Evolutionary conservation across 176 grass and related monocot genomes (phyloP), one percentile per base, ranked within the genome.

Genomic region (Musa beccarii): DNA sequence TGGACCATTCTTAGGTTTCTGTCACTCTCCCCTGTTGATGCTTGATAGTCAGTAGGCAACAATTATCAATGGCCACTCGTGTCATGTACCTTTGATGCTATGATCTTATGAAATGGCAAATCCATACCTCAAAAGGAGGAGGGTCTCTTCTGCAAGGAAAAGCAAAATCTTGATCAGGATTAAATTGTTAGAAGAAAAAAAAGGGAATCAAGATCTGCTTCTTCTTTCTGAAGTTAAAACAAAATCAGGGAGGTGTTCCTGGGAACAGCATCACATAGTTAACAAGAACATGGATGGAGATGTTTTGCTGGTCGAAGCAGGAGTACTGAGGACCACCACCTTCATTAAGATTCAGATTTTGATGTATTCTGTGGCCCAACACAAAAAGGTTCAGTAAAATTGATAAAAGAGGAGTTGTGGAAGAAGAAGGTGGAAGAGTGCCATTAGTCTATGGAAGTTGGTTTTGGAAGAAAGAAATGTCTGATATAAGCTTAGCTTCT

Each of bases 341-440:
- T 11, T 51, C 19, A 17, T n/a, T 15, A 70, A 20, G 68, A 15
- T 52, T 70, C 25, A 70, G 17, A 51, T 20, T 34, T 34, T 3
- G 68, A 21, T 70, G 19, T n/a, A 52, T 70, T 70, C 68, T 70
- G 16, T 70, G 68, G 68, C 51, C 15, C 19, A 70, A 20, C 9
- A 70, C 14, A 51, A 67, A n/a, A 51, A 73, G 21, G 52, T 53
- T 54, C 20, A 54, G 52, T 53, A 23, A 21, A 34, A 34, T 5
- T 34, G 34, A 34, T 34, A 55, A 52, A 57, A 25, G 26, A 63
- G 23, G 66, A 51, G 59, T 77, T 5, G 82, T 85, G 76, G 68
- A 87, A 87, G 80, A 71, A n/a, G n/a, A n/a, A n/a, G n/a, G n/a
- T n/a, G 81, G 76, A 78, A 76, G 78, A 68, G 14, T 34, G 34